Evolutionary conservation across 1,284 basidiomycete species (phyloP).

Genomic region (Agaricales sp.): DNA sequence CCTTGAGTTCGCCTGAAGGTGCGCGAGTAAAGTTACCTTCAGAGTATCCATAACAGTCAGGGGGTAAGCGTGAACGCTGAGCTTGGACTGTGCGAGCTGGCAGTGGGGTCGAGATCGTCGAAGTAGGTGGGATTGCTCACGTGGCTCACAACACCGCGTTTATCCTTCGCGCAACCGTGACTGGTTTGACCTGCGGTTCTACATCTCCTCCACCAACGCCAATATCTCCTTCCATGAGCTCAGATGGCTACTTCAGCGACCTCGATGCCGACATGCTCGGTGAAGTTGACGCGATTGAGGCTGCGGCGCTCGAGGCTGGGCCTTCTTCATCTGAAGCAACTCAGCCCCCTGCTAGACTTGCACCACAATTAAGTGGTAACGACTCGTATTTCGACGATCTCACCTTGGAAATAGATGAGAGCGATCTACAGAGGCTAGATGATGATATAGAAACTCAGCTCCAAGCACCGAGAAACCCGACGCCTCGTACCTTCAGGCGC

Average conservation of each 20-base stretch:
- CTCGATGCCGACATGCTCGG: slow-evolving; percentile 40
- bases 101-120: not conserved
- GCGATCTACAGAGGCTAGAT: slow-evolving; percentile 43
- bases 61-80: not conserved
- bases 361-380: slow-evolving; percentile 14
- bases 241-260: slow-evolving; percentile 58
- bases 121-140: slow-evolving; percentile 2
- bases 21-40: not conserved
- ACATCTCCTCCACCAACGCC: too few species aligned
- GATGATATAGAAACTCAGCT: slow-evolving; percentile 36
- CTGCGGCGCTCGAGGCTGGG: slow-evolving; percentile 18
- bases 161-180: not conserved
- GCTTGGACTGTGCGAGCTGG: not conserved
- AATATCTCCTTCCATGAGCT: slow-evolving; percentile 39
- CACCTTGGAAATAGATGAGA: slow-evolving; percentile 44
- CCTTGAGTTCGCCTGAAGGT: not conserved
- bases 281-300: slow-evolving; percentile 61
- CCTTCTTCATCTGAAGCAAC: slow-evolving; percentile 13
- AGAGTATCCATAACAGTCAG: not conserved
- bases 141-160: not conserved
- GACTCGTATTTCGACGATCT: slow-evolving; percentile 44
- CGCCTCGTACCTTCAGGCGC: not conserved
- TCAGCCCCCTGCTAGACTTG: not conserved
- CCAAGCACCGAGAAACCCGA: slow-evolving; percentile 8
- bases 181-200: not conserved